Conservation (phyloP, 2,329 filamentous ascomycete species). For the Monosporascus sp. region DNA sequence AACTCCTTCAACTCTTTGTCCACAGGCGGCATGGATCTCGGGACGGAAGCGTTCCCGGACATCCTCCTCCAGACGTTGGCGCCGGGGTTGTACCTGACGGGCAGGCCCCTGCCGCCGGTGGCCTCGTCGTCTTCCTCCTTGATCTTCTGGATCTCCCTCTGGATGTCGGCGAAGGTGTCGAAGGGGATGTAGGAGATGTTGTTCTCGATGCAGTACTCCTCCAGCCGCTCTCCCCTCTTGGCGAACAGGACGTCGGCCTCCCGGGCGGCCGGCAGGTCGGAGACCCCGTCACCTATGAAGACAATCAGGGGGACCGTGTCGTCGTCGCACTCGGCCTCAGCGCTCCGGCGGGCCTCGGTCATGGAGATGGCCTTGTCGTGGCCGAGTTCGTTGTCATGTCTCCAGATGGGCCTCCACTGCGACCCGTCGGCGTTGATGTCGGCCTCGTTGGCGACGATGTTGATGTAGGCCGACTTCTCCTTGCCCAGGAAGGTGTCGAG, state of each 20-base stretch:
- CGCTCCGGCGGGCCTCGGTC: slow-evolving; percentile 51
- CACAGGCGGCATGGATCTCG: slow-evolving; percentile 24
- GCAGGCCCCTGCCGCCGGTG: slow-evolving; percentile 55
- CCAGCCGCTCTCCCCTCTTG: slow-evolving; percentile 56
- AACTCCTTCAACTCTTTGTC: slow-evolving; percentile 57
- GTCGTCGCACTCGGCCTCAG: slow-evolving; percentile 49
- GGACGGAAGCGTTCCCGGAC: slow-evolving; percentile 50
- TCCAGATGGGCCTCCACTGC: slow-evolving; percentile 62
- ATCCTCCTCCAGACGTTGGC: slow-evolving; percentile 64
- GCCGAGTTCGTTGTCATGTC: slow-evolving; percentile 58
- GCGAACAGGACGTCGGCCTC: slow-evolving; percentile 66
- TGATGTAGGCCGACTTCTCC: slow-evolving; percentile 51
- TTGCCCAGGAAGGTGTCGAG: slow-evolving; percentile 62
- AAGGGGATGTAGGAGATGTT: slow-evolving; percentile 55
- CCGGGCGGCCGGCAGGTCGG: slow-evolving; percentile 59
- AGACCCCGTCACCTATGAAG: slow-evolving; percentile 67
- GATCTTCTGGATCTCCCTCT: slow-evolving; percentile 53
- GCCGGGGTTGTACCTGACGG: slow-evolving; percentile 59
- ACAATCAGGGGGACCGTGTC: slow-evolving; percentile 61
- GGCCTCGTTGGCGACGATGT: slow-evolving; percentile 65
- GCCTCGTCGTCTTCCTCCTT: slow-evolving; percentile 53
- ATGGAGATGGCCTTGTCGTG: slow-evolving; percentile 65
- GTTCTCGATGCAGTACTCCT: slow-evolving; percentile 62
- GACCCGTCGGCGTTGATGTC: slow-evolving; percentile 52
- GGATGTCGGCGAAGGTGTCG: slow-evolving; percentile 62